Evolutionary conservation across 495 filamentous ascomycete genomes (phyloP).

Genomic region (Thermothielavioides terrestris): DNA sequence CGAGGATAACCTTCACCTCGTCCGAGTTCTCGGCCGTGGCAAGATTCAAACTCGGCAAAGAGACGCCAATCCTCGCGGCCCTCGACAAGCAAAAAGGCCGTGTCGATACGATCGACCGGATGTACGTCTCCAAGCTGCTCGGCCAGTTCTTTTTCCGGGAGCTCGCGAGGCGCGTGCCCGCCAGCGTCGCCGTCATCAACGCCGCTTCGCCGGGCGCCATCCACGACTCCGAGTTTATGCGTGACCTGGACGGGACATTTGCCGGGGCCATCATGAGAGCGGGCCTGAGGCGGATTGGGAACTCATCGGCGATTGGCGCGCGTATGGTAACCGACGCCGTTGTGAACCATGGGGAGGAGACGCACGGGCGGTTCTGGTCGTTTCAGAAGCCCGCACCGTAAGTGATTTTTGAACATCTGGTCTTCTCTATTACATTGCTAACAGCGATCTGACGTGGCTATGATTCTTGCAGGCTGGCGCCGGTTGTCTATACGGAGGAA

Average conservation of each 20-base stretch:
- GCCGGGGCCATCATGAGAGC: neutral
- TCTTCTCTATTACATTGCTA: too few species aligned
- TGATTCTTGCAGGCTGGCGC: too few species aligned
- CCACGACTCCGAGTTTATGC: neutral
- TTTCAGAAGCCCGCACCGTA: slow-evolving; percentile 29
- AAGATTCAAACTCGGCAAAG: neutral
- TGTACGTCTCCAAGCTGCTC: slow-evolving; percentile 36
- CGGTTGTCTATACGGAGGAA: too few species aligned
- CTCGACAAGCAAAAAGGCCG: slow-evolving; percentile 25
- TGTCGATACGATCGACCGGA: slow-evolving; percentile 18
- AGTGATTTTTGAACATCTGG: too few species aligned
- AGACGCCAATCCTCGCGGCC: slow-evolving; percentile 25
- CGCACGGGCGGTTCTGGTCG: slow-evolving; percentile 32
- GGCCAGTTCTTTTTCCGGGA: slow-evolving; percentile 32
- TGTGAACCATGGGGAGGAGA: slow-evolving; percentile 30
- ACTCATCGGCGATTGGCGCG: slow-evolving; percentile 27
- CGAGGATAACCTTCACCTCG: too few species aligned
- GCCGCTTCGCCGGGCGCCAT: slow-evolving; percentile 30
- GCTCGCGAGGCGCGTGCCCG: slow-evolving; percentile 26
- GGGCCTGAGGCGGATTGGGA: slow-evolving; percentile 9
- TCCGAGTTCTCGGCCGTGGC: too few species aligned
- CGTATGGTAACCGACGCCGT: slow-evolving; percentile 29
- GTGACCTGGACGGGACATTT: neutral
- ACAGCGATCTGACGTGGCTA: too few species aligned
- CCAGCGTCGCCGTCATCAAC: slow-evolving; percentile 35